These are phyloP conservation scores for Macrophomina pseudophaseolina DNA, from an alignment of 2,329 filamentous ascomycete genomes.

Conservation along the genomic window DNA sequence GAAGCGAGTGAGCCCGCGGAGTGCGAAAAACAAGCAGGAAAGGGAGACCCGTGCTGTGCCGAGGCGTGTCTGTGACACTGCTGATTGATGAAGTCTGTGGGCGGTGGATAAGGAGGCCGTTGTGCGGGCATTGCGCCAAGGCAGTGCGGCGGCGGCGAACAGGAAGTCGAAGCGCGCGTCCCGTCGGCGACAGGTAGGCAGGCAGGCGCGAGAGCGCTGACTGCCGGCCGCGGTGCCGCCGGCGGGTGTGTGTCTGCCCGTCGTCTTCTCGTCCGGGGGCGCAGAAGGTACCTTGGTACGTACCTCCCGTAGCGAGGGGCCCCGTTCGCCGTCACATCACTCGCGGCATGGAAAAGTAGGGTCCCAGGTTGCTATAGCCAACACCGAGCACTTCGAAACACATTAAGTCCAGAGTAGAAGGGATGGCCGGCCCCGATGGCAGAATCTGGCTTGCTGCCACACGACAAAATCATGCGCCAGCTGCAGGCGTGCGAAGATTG, in stretches of 20 bases:
- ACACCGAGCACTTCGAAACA: constrained; percentile 2
- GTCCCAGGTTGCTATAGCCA: neutral
- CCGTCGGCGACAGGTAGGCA: neutral
- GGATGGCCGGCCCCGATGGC: neutral
- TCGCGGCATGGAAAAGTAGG: neutral
- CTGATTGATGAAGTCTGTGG: neutral
- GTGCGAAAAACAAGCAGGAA: neutral
- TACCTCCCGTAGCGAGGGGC: neutral
- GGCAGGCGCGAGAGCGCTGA: too few relatives aligned
- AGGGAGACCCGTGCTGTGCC: constrained; percentile 1
- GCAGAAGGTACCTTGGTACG: too few relatives aligned
- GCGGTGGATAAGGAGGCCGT: neutral
- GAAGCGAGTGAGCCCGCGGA: neutral
- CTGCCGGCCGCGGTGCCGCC: constrained; percentile 19
- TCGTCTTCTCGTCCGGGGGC: neutral
- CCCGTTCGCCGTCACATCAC: neutral
- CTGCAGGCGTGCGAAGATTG: neutral
- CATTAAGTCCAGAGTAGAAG: constrained; percentile 8
- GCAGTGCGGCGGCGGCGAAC: constrained; percentile 3
- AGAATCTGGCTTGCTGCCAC: neutral
- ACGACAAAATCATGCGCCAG: neutral
- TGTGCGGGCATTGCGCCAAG: constrained; percentile 3
- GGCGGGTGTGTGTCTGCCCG: neutral
- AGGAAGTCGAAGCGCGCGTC: constrained; percentile 16
- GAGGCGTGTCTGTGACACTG: neutral